Percentiles rank a stretch among this genome's conserved stretches.
Evolutionary conservation across 139 green algal species (phyloP).

Genomic region (Coelastrella sp.): DNA sequence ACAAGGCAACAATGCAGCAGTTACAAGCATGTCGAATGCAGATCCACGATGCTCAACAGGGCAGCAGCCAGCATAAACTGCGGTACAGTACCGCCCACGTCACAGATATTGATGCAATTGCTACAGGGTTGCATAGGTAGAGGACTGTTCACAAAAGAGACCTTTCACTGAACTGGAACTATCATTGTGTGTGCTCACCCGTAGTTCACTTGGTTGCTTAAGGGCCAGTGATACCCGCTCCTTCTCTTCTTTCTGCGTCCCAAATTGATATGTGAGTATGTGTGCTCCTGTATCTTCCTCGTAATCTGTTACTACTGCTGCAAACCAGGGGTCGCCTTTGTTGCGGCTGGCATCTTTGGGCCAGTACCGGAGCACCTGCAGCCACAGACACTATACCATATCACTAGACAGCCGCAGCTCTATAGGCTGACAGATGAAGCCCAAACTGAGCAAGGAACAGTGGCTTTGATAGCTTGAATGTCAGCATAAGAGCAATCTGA

Average conservation of each 20-base stretch:
- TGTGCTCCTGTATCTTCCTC: conserved; percentile 38
- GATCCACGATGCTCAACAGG: not conserved
- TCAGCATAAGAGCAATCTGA: too few species aligned
- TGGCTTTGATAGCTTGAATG: too few species aligned
- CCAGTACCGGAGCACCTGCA: conserved; percentile 45
- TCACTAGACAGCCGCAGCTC: not conserved
- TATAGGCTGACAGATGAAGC: too few species aligned
- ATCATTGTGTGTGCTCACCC: too few species aligned
- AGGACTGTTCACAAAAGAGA: too few species aligned
- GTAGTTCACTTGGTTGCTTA: conserved; percentile 28
- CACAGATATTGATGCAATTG: too few species aligned
- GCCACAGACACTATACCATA: too few species aligned
- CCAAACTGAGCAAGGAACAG: too few species aligned
- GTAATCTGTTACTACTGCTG: conserved; percentile 44
- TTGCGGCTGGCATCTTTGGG: conserved; percentile 46
- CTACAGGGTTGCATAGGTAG: too few species aligned
- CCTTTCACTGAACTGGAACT: too few species aligned
- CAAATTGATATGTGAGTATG: conserved; percentile 45
- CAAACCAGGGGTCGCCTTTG: conserved; percentile 44
- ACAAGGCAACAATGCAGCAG: not conserved
- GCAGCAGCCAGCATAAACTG: not conserved
- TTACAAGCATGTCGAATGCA: too few species aligned
- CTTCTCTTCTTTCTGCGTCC: conserved; percentile 39
- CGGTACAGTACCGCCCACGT: too few species aligned
- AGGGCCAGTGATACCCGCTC: conserved; percentile 32